phyloP scores from a whole-genome alignment of 2,329 filamentous ascomycete genomes.

The Aspergillus pseudoviridinutans region DNA sequence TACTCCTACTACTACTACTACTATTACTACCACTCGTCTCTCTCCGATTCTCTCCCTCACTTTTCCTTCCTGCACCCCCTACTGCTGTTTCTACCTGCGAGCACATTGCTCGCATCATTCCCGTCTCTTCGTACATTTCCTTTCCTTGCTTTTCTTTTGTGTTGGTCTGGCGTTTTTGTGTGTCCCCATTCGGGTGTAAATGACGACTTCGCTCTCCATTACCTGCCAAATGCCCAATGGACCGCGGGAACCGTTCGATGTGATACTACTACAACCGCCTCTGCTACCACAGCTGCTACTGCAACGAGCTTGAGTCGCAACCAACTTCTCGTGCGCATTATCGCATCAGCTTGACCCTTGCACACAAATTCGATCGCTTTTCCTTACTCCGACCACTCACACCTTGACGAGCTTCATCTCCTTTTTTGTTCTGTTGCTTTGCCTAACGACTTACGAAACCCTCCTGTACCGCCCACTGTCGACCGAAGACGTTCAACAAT shows the following conservation, averaged over 20 bases:
- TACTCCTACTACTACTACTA: too few species aligned
- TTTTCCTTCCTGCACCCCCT: slow-evolving; percentile 6
- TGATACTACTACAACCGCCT: slow-evolving; percentile 6
- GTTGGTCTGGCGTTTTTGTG: slow-evolving; percentile 26
- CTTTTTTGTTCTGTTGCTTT: slow-evolving; percentile 11
- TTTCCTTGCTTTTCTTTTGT: slow-evolving; percentile 19
- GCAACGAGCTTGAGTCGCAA: slow-evolving; percentile 3
- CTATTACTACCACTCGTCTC: background rate
- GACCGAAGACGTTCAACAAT: slow-evolving; percentile 6
- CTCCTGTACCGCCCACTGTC: slow-evolving; percentile 9
- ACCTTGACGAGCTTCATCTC: slow-evolving; percentile 19
- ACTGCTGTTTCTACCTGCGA: slow-evolving; percentile 11
- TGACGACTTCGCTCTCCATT: slow-evolving; percentile 5
- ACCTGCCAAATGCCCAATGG: slow-evolving; percentile 11
- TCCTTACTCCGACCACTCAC: slow-evolving; percentile 18
- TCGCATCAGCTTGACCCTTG: slow-evolving; percentile 13
- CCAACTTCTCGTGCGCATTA: slow-evolving; percentile 7
- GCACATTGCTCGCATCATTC: slow-evolving; percentile 18
- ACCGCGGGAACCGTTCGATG: slow-evolving; percentile 16
- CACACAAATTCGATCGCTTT: slow-evolving; percentile 19
- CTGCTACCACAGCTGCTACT: background rate
- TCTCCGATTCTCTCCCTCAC: slow-evolving; percentile 2
- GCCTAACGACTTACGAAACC: slow-evolving; percentile 19
- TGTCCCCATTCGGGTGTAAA: slow-evolving; percentile 10
- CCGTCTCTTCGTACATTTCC: slow-evolving; percentile 14